Percentiles rank a stretch among this genome's conserved stretches.
Conservation (phyloP, 768 basidiomycete species). For the Favolaschia claudopus region DNA sequence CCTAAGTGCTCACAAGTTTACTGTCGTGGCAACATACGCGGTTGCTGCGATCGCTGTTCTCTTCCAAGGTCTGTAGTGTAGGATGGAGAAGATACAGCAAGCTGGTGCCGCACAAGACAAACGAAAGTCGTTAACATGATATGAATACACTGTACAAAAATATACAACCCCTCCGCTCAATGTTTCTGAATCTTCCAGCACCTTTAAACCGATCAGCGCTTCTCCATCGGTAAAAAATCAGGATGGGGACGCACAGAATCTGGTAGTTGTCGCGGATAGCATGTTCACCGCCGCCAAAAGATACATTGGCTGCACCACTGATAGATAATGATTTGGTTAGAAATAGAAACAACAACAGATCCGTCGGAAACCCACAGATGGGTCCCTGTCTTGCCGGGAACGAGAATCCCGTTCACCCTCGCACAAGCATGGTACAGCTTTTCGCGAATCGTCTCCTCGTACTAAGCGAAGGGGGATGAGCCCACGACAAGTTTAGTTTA, state of each 20-base stretch:
- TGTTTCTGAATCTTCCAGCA: too few species aligned
- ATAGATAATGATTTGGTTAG: neutral
- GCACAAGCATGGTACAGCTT: slow-evolving; percentile 20
- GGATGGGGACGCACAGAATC: slow-evolving; percentile 60
- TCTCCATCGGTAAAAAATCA: too few species aligned
- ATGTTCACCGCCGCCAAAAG: slow-evolving; percentile 56
- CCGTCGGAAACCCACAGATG: slow-evolving; percentile 13
- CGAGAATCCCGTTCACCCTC: neutral
- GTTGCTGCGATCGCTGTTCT: too few species aligned
- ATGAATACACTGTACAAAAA: too few species aligned
- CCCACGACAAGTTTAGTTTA: neutral
- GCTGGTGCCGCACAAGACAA: too few species aligned
- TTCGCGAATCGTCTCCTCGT: slow-evolving; percentile 21
- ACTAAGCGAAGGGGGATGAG: neutral
- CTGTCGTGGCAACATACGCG: too few species aligned
- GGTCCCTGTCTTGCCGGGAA: slow-evolving; percentile 20
- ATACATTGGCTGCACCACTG: slow-evolving; percentile 52
- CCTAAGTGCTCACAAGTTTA: too few species aligned
- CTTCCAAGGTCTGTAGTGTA: too few species aligned
- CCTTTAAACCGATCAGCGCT: too few species aligned
- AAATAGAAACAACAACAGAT: neutral
- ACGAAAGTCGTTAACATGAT: too few species aligned
- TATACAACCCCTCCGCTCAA: too few species aligned
- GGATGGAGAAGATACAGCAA: too few species aligned
- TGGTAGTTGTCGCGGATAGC: slow-evolving; percentile 50